phyloP scores from a whole-genome alignment of 2,329 filamentous ascomycete genomes.

The Colletotrichum australisinense region DNA sequence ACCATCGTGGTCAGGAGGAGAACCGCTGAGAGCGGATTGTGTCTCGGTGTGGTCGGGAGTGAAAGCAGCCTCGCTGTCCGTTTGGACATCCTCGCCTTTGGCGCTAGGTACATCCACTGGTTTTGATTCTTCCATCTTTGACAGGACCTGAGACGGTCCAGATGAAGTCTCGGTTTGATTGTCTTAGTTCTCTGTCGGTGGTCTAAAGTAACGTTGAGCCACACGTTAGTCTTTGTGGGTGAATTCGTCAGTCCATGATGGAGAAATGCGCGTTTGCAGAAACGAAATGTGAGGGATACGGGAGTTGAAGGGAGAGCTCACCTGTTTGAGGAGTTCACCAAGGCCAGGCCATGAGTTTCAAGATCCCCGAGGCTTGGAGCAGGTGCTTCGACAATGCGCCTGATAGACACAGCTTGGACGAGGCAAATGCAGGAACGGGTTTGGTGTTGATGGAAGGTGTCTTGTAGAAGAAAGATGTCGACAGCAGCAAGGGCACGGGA shows the following conservation, averaged over 20 bases:
- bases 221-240: neutral
- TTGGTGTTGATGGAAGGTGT: neutral
- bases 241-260: neutral
- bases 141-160: constrained; percentile 24
- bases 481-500: too few species aligned
- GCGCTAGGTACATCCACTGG: constrained; percentile 45
- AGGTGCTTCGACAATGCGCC: neutral
- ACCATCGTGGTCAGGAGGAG: constrained; percentile 55
- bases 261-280: neutral
- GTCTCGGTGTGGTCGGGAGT: constrained; percentile 55
- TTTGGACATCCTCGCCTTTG: constrained; percentile 51
- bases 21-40: constrained; percentile 53
- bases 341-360: neutral
- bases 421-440: neutral
- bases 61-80: constrained; percentile 56
- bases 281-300: neutral
- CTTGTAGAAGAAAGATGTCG: too few species aligned
- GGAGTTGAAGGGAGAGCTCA: neutral
- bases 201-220: neutral
- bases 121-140: constrained; percentile 44
- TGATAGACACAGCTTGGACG: neutral
- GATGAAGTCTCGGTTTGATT: neutral
- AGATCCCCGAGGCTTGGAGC: neutral
- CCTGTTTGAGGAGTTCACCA: neutral
- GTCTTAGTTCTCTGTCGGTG: neutral